Base-by-base conservation (phyloP, 2,329 filamentous ascomycete species). In the Microdochium paspali region DNA sequence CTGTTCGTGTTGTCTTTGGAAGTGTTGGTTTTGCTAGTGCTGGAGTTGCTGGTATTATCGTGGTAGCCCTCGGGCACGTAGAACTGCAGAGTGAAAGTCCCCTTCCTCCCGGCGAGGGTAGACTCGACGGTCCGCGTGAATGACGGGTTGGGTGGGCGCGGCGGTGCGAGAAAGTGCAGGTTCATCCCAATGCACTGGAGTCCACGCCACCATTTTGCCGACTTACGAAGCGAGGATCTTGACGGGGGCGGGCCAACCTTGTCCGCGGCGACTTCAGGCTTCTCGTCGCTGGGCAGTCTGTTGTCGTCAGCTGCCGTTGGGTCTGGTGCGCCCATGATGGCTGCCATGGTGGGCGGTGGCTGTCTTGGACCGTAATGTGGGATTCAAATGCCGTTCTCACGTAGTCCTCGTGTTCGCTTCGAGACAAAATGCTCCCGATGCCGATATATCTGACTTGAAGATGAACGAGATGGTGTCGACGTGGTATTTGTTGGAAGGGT, bases 171-270 rank as follows among this genome's bases (percentile, higher is more conserved):
- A 47, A 73, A 76, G 60, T 88, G 84, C 32, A 87, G 66, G 50
- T 76, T 69, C 82, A 87, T 86, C 58, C 82, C 84, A 48, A 86
- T 73, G 49, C 71, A 72, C 76, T 86, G 85, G 39, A 87, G 69
- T 48, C 76, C 72, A 46, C 85, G 75, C 82, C 82, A 86, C 60
- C 82, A 75, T 24, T 72, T 66, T 44, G 84, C 84, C 60, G 85
- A 76, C 46, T 82, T 54, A 47, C 76, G 74, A 10, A 87, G 73
- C 57, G 79, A 73, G 70, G 76, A 79, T 65, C 82, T 73, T 4
- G 72, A 68, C 6, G 64, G 60, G 45, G 66, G 58, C 20, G 51
- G 49, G 44, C 53, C 54, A 20, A 54, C 56, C 46, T 58, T 56
- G 42, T 58, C 52, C 40, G 54, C 52, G 12, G 58, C 57, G 18